A percentile compares a stretch with the other conserved stretches of the same genome.
These are phyloP conservation scores for Domatiomyces catenatus DNA, from an alignment of 2,329 filamentous ascomycete species.

Conservation along the genomic window DNA sequence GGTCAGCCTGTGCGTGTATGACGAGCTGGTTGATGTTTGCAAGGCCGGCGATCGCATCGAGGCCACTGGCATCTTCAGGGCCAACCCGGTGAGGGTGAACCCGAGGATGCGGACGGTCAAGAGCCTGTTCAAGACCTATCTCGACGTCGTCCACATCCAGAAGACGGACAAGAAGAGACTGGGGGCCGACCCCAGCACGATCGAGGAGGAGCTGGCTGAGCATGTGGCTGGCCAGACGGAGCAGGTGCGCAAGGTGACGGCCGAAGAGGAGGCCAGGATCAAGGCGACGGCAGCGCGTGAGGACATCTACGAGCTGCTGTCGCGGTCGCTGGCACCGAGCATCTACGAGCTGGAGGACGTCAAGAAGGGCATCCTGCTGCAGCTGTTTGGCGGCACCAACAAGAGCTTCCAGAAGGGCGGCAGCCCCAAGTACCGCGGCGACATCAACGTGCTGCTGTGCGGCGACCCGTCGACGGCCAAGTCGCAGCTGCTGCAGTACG, in stretches of 20 bases:
- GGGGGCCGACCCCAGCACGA: slow-evolving; percentile 76
- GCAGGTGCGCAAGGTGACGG: slow-evolving; percentile 65
- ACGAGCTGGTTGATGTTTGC: slow-evolving; percentile 93
- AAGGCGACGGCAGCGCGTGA: slow-evolving; percentile 59
- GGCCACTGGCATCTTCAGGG: slow-evolving; percentile 92
- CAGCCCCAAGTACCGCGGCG: slow-evolving; percentile 85
- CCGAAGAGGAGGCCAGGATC: slow-evolving; percentile 83
- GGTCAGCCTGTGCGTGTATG: slow-evolving; percentile 88
- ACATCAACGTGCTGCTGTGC: slow-evolving; percentile 93
- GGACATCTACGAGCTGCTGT: slow-evolving; percentile 85
- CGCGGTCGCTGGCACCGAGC: slow-evolving; percentile 80
- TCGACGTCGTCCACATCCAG: slow-evolving; percentile 88
- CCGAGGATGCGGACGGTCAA: slow-evolving; percentile 85
- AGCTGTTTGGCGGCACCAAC: slow-evolving; percentile 94
- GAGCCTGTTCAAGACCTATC: slow-evolving; percentile 93
- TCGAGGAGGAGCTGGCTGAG: slow-evolving; percentile 68
- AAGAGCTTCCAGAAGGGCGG: slow-evolving; percentile 95
- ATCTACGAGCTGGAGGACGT: slow-evolving; percentile 98
- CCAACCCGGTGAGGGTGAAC: slow-evolving; percentile 84
- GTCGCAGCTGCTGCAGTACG: slow-evolving; percentile 83
- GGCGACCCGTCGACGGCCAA: slow-evolving; percentile 95
- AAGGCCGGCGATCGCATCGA: slow-evolving; percentile 94
- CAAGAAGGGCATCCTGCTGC: slow-evolving; percentile 93
- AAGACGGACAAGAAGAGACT: slow-evolving; percentile 93
- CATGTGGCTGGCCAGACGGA: slow-evolving; percentile 57